phyloP scores from a whole-genome alignment of 2,329 filamentous ascomycete genomes.

The Metarhizium album region DNA sequence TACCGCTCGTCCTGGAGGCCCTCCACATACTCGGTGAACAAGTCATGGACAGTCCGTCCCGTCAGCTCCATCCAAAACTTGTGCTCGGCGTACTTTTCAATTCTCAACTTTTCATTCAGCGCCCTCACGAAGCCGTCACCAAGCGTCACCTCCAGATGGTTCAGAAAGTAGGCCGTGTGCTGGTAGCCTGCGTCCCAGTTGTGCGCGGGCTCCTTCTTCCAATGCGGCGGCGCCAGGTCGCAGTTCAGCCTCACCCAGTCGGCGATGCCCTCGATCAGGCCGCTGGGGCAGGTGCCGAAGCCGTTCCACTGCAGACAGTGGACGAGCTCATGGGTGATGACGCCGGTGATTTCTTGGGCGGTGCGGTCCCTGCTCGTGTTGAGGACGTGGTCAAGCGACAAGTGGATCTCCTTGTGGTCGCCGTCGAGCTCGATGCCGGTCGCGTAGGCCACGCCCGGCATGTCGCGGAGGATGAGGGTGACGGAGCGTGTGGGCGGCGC shows the following conservation, averaged over 20 bases:
- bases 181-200: conserved; percentile 89
- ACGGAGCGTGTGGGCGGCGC: conserved; percentile 66
- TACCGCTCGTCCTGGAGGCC: conserved; percentile 10
- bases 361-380: conserved; percentile 32
- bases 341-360: conserved; percentile 61
- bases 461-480: conserved; percentile 68
- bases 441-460: conserved; percentile 84
- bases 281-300: conserved; percentile 51
- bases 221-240: conserved; percentile 68
- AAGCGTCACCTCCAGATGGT: conserved; percentile 65
- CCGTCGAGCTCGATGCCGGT: conserved; percentile 66
- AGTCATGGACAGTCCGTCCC: conserved; percentile 50
- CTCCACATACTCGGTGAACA: conserved; percentile 65
- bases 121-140: conserved; percentile 47
- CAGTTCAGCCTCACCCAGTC: conserved; percentile 81
- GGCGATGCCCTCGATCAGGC: conserved; percentile 81
- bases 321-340: conserved; percentile 85
- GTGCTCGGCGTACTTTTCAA: conserved; percentile 52
- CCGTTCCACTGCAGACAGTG: conserved; percentile 86
- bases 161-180: conserved; percentile 81
- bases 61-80: conserved; percentile 59
- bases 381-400: conserved; percentile 67
- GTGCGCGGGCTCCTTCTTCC: conserved; percentile 49
- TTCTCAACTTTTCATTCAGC: conserved; percentile 57
- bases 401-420: conserved; percentile 89